Evolutionary conservation across 352 stramenopile genomes (phyloP).

Genomic region (Globisporangium middletonii): DNA sequence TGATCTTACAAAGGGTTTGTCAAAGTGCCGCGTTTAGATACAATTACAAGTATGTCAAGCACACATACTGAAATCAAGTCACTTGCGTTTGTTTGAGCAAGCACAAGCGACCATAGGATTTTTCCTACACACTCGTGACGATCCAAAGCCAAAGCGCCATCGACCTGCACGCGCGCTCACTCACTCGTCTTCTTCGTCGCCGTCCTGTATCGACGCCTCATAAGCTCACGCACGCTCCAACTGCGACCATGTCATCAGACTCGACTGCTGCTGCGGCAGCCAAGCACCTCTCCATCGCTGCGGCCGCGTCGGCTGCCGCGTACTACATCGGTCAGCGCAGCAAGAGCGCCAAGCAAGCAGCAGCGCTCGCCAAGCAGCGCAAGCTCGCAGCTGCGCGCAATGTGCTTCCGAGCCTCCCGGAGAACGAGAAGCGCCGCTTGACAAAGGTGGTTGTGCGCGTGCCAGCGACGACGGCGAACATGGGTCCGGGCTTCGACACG

Average conservation of each 20-base stretch:
- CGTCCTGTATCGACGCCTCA: neutral
- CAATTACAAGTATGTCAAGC: neutral
- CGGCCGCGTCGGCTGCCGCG: slow-evolving; percentile 43
- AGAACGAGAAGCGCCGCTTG: slow-evolving; percentile 38
- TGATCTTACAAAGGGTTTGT: neutral
- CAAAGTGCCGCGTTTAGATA: neutral
- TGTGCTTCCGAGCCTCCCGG: slow-evolving; percentile 16
- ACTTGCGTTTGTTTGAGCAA: neutral
- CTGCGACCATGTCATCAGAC: neutral
- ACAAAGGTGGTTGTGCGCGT: slow-evolving; percentile 96
- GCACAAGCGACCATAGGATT: slow-evolving; percentile 7
- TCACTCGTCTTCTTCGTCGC: neutral
- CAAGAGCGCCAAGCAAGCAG: slow-evolving; percentile 25
- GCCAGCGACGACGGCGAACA: slow-evolving; percentile 97
- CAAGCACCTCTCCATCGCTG: slow-evolving; percentile 52
- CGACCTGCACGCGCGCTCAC: neutral
- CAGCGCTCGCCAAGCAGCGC: slow-evolving; percentile 13
- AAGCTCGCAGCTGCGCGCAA: slow-evolving; percentile 13
- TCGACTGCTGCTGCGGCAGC: slow-evolving; percentile 13
- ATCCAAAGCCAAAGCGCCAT: neutral
- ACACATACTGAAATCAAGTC: neutral
- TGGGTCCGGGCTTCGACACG: slow-evolving; percentile 97
- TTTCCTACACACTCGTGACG: slow-evolving; percentile 2
- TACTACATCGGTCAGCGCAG: slow-evolving; percentile 58
- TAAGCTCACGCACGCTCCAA: neutral